Base-by-base conservation (phyloP, 1,139 yeast species). In the Debaryomyces robertsiae region DNA sequence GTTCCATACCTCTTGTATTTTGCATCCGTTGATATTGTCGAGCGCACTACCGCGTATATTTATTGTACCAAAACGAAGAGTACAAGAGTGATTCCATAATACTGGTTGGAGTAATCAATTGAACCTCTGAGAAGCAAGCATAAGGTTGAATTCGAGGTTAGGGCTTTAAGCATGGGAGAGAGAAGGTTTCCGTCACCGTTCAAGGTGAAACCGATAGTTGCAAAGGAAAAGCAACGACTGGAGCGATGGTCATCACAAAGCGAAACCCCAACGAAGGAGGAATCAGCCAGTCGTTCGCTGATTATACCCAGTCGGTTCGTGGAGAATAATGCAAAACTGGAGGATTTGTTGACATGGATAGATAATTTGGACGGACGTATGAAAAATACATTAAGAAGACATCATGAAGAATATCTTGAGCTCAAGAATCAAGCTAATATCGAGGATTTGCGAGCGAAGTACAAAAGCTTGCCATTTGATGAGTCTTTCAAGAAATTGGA, bases 341-440 rank as follows among this genome's bases (percentile, higher is more conserved):
- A 70, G 30, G 76, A 75, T 11, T 49, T 79, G n/a, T 61, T 76
- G 7, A 55, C 62, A 16, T 81, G 86, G 86, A 72, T 81, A 24
- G 69, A 71, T 32, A 63, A 69, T 4, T 57, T 81, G 34, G 73
- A 75, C 38, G 41, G 48, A 3, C 64, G 79, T 41, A 78, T 79
- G 3, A 56, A 63, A 38, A 43, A 55, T 2, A 66, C 76, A 4
- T 54, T 77, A 19, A 58, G 64, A 27, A 49, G 60, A 3, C 75
- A 79, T 42, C 55, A 61, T 13, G 57, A 61, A 17, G 76, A 75
- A 36, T 69, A 70, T 33, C 44, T 53, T n/a, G 48, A 49, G 24
- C 63, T 74, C 25, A 57, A 64, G 9, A 53, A 57, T 23, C 60
- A 63, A 30, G 33, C 61, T 14, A 54, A 62, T 36, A 60, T 63